Percentiles rank a stretch among this genome's conserved stretches.
These are phyloP conservation scores for Papiliotrema laurentii DNA, from an alignment of 1,284 basidiomycete species.

Conservation along the genomic window DNA sequence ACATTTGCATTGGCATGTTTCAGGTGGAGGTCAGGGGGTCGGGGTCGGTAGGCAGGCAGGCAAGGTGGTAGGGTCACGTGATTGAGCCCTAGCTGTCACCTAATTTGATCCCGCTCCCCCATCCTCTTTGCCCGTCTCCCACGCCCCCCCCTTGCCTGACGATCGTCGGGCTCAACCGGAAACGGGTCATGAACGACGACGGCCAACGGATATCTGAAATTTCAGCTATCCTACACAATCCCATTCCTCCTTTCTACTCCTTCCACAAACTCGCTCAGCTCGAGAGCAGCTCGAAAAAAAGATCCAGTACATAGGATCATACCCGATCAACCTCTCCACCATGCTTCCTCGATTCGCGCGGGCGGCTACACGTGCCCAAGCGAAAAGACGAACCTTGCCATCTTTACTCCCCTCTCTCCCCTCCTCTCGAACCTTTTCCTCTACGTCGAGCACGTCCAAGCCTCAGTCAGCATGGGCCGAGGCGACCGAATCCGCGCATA, in stretches of 20 bases:
- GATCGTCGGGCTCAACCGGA: background rate
- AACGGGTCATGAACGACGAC: background rate
- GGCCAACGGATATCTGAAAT: background rate
- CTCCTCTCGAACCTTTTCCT: background rate
- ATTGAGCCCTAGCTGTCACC: no score
- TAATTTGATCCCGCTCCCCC: background rate
- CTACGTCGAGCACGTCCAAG: background rate
- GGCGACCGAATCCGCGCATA: conserved; percentile 43
- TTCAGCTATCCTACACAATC: background rate
- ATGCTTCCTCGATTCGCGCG: conserved; percentile 15
- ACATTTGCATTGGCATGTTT: no score
- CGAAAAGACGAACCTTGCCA: background rate
- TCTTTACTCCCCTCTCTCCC: background rate
- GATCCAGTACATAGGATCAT: background rate
- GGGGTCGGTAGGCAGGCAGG: no score
- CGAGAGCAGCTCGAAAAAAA: background rate
- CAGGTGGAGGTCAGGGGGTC: no score
- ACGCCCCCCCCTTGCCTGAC: background rate
- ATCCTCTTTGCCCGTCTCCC: no score
- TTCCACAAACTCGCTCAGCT: background rate
- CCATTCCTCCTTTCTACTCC: background rate
- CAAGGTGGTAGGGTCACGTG: no score
- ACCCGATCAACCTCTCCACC: background rate
- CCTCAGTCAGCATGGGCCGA: conserved; percentile 38
- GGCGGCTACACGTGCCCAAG: conserved; percentile 2